phyloP scores from a whole-genome alignment of 257 asterid species.

The Primulina tabacum region DNA sequence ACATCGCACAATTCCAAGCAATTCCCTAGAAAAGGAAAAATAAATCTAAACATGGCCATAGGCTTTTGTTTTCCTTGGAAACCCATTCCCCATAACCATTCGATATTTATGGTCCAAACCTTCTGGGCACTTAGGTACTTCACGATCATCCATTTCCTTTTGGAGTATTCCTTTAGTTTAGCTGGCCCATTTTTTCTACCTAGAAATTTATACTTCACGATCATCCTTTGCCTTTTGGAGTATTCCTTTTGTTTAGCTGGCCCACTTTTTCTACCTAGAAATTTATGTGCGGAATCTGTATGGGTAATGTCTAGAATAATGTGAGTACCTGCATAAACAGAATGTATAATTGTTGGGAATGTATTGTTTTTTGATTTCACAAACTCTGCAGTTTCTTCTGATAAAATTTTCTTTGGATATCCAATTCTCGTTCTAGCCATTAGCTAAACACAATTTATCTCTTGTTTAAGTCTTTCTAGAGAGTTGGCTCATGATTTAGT shows the following conservation, averaged over 20 bases:
- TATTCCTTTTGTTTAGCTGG: neutral
- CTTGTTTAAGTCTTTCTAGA: neutral
- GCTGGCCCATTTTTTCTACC: neutral
- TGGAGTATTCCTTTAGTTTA: neutral
- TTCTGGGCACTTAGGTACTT: neutral
- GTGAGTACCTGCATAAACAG: neutral
- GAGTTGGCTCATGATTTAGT: neutral
- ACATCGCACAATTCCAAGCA: neutral
- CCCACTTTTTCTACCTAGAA: neutral
- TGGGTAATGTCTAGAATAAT: neutral
- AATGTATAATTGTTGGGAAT: neutral
- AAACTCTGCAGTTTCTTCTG: too few species aligned
- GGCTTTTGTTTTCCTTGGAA: neutral
- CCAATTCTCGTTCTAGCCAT: neutral
- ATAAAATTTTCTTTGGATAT: neutral
- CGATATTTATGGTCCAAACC: neutral
- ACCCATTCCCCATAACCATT: neutral
- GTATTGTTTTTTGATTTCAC: neutral
- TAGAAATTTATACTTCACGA: neutral
- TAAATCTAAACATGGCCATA: neutral
- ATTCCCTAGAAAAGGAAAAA: neutral
- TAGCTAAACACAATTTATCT: neutral
- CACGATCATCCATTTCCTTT: neutral
- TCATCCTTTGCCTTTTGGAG: neutral
- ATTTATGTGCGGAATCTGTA: neutral